Conservation (phyloP, 352 stramenopile species). For the Phytophthora capsici region DNA sequence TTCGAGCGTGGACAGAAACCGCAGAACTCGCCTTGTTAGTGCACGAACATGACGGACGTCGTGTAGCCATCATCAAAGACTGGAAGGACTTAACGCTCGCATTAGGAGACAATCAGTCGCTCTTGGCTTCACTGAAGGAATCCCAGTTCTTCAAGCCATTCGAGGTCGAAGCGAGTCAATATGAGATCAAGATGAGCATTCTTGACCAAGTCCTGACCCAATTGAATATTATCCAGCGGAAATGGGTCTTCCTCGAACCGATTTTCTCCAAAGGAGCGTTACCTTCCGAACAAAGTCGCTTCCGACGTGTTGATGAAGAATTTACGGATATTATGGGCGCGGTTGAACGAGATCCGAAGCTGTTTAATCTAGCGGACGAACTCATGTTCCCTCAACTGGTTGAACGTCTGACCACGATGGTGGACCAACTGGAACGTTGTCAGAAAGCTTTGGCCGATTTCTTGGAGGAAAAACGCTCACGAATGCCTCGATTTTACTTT, state of each 20-base stretch:
- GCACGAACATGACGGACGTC: constrained; percentile 82
- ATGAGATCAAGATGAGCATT: constrained; percentile 91
- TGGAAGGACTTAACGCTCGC: constrained; percentile 96
- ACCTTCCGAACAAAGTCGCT: constrained; percentile 90
- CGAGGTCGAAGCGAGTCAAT: constrained; percentile 88
- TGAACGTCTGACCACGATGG: constrained; percentile 82
- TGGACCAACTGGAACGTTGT: constrained; percentile 94
- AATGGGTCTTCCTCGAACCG: constrained; percentile 97
- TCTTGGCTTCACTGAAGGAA: constrained; percentile 95
- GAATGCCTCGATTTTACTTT: constrained; percentile 97
- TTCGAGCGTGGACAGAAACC: constrained; percentile 93
- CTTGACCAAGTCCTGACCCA: constrained; percentile 84
- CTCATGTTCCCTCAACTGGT: constrained; percentile 89
- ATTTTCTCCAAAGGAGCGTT: constrained; percentile 96
- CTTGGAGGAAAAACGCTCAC: constrained; percentile 93
- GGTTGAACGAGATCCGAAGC: constrained; percentile 88
- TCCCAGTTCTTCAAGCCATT: constrained; percentile 97
- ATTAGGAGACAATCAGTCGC: constrained; percentile 95
- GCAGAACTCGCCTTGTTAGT: constrained; percentile 89
- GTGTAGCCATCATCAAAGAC: constrained; percentile 94
- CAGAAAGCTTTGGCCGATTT: constrained; percentile 95
- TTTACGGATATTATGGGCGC: constrained; percentile 94
- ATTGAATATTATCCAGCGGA: constrained; percentile 94
- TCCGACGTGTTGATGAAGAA: constrained; percentile 93
- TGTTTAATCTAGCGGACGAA: constrained; percentile 94